Evolutionary conservation across 371 early-diverging fungal species (phyloP), one percentile per base, ranked within the genome.

Genomic region (Lichtheimia ramosa): DNA sequence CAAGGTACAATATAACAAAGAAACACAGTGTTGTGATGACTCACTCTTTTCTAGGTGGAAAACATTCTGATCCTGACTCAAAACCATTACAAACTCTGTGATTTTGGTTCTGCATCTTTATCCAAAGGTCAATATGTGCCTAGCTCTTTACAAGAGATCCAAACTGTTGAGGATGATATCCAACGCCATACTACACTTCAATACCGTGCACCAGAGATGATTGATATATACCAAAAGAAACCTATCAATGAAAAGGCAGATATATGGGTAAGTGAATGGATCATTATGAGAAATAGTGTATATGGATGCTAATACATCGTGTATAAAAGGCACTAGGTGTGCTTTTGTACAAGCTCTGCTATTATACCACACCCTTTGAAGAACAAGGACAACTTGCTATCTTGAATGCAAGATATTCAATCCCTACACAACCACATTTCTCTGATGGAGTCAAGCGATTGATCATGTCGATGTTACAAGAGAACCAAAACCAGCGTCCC

Each of bases 151-250:
- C 75, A 74, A 23, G 89, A 94, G 49, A 82, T 93, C n/a, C 83
- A 87, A 57, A 61, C 64, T n/a, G 53, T 94, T 25, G 93, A 97
- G 55, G 95, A 93, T 18, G 97, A 96, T 58, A 85, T 96, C 56
- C 43, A 55, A 43, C 43, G 84, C 51, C 85, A 86, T 62, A 96
- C 97, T 3, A 97, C 97, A 4, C 73, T 95, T 28, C 95, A 96
- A 71, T 97, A 97, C 68, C 85, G 97, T 18, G 89, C 96, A 3
- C 97, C 97, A 0, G 97, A 96, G 69, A 87, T 96, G 88, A 80
- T 91, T 61, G 96, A 96, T 77, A 73, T 96, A 54, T 95, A 93
- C 73, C 83, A 86, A 74, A 84, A 83, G 55, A 73, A 76, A 43
- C 94, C 93, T 1, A 73, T 96, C 21, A 88, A 85, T 61, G 94